A percentile compares a stretch with the other conserved stretches of the same genome.
Conservation (phyloP, 768 basidiomycete genomes). For the Serendipita indica region DNA sequence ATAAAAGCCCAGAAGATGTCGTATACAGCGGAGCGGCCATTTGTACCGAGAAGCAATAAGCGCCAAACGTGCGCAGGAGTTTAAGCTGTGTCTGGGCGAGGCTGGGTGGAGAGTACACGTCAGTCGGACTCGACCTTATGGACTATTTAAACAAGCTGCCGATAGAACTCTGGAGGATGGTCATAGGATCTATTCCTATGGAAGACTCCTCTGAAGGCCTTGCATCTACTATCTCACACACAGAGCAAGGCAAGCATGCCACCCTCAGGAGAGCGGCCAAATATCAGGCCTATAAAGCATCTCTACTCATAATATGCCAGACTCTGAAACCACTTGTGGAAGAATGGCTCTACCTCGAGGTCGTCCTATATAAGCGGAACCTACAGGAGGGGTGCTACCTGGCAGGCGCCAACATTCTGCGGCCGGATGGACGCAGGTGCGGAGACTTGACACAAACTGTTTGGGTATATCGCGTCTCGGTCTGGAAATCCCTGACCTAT, state of each 20-base stretch:
- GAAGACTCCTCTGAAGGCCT: neutral
- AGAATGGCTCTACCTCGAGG: neutral
- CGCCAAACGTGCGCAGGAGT: neutral
- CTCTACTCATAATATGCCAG: neutral
- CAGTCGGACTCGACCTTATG: neutral
- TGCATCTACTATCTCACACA: neutral
- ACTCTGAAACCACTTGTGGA: neutral
- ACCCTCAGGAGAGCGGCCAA: neutral
- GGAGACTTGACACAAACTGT: too few species aligned
- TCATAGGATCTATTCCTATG: neutral
- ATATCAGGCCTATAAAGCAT: neutral
- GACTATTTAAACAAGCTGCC: neutral
- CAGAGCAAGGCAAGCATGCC: neutral
- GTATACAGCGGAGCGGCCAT: conserved; percentile 97
- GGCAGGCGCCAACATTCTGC: too few species aligned
- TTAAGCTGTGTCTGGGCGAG: neutral
- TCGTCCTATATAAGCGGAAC: too few species aligned
- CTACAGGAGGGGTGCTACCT: too few species aligned
- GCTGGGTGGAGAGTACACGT: neutral
- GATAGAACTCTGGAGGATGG: neutral
- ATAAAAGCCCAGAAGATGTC: conserved; percentile 47
- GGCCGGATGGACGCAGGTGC: too few species aligned
- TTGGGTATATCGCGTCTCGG: too few species aligned
- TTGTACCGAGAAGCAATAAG: neutral
- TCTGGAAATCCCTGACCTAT: too few species aligned